Evolutionary conservation across 2,329 filamentous ascomycete species (phyloP), one percentile per base, ranked within the genome.

Genomic region (Fusarium nematophilum): DNA sequence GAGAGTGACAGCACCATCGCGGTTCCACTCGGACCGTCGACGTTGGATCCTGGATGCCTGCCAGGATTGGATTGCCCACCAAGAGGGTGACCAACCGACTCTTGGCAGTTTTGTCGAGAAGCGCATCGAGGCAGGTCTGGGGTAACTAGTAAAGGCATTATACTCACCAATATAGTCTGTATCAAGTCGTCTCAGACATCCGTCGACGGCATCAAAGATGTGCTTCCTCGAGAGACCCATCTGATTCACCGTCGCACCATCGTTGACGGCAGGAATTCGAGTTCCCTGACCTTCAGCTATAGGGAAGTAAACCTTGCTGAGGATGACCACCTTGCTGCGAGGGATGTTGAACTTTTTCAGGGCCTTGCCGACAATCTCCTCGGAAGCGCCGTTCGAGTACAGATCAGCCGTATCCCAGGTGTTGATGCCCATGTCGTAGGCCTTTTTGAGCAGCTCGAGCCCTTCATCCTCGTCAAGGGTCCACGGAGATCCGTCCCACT

Each of bases 171-270:
- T 83, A 71, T 87, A 87, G 67, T 66, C 64, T 7, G 72, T 84
- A 34, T 79, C 80, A 23, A 89, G 76, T 21, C 85, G 74, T 52
- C 76, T 71, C 9, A 86, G 76, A 50, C 82, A 86, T 33, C 78
- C 81, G 18, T 90, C 81, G 13, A 90, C 87, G 0, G 85, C 83
- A 62, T 87, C 83, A 67, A 90, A 85, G 65, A 90, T 89, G 53
- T 86, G 83, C 66, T 84, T 84, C 34, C 88, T 78, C 14, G 82
- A 86, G 21, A 90, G 75, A 0, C 88, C 87, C 21, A 73, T 71
- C 54, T 70, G 70, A 18, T 73, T 74, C 31, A 74, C 70, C 7
- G 66, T 34, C 1, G 66, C 45, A 4, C 71, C 71, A 10, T 72
- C 69, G 42, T 73, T 72, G 25, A 70, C 64, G 31, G 78, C 76